Base-by-base conservation (phyloP, 495 filamentous ascomycete genomes). In the Cercophora sp. region DNA sequence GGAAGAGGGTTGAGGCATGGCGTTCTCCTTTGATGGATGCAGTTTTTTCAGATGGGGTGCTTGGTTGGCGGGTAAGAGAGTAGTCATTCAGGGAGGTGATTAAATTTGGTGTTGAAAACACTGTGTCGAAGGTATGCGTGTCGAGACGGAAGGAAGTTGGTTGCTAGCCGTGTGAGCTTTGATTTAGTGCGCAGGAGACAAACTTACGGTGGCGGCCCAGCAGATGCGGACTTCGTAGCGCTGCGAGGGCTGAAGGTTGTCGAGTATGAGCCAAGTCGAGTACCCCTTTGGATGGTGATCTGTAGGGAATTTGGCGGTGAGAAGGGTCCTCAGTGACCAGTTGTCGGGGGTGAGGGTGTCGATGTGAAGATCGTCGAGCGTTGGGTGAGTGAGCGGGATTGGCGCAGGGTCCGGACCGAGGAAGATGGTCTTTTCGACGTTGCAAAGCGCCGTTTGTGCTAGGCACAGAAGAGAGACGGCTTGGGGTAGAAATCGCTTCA, bases 381-480 rank as follows among this genome's bases (percentile, higher is more conserved):
- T 74, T 20, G 84, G 80, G 55, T 79, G 76, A 22, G 73, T 66
- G 8, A 75, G 65, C 8, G 84, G 78, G 25, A 88, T 61, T 26
- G 70, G 63, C 59, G 78, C 56, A 8, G 70, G 54, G 13, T 68
- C 56, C 18, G 93, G 93, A 19, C 77, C 90, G 35, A 86, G 66
- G 73, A 98, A 97, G 60, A 98, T 89, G 59, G 79, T 78, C 67
- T 98, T 98, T 67, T 98, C 93, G 54, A 86, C 85, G 65, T 98
- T 96, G 63, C 81, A 88, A 35, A 51, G 32, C 5, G 45, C 54
- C 1, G 27, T 3, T 8, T 36, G 44, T 31, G 58, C 16, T 13
- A 35, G 37, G 26, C 47, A 16, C n/a, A 64, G 32, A 19, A 55
- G 32, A 5, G 49, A 13, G 9, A 36, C 9, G 54, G 40, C 10